These are phyloP conservation scores for Hyaloperonospora arabidopsidis DNA, from an alignment of 352 stramenopile species.

Conservation along the genomic window DNA sequence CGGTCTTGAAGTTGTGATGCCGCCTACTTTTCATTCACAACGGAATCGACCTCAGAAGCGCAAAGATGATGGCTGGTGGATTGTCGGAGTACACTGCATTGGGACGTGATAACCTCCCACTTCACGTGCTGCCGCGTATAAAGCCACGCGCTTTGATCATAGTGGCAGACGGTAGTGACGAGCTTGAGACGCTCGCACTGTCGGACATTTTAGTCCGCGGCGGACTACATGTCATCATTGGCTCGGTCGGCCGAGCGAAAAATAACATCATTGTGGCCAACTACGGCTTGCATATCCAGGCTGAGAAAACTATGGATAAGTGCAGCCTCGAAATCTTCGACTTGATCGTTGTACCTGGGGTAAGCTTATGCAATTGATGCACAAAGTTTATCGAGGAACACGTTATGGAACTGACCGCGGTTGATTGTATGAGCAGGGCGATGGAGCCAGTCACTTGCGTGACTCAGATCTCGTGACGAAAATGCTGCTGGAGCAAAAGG, in stretches of 20 bases:
- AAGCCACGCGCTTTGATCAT: constrained; percentile 59
- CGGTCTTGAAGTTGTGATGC: constrained; percentile 19
- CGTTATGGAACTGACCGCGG: not conserved
- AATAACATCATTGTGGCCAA: constrained; percentile 57
- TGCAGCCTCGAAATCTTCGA: constrained; percentile 56
- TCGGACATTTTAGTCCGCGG: constrained; percentile 54
- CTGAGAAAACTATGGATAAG: constrained; percentile 56
- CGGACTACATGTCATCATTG: constrained; percentile 49
- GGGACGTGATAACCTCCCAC: constrained; percentile 21
- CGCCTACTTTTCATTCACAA: constrained; percentile 15
- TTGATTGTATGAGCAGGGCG: constrained; percentile 24
- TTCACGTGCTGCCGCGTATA: constrained; percentile 25
- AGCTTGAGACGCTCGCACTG: constrained; percentile 56
- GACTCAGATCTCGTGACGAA: constrained; percentile 56
- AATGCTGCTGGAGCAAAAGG: constrained; percentile 53
- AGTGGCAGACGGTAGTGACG: constrained; percentile 55
- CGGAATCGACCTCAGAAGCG: constrained; percentile 2
- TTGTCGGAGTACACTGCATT: constrained; percentile 17
- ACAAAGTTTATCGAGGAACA: not conserved
- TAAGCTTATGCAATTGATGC: constrained; percentile 14
- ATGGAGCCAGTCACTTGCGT: constrained; percentile 33
- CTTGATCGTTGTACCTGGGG: constrained; percentile 63
- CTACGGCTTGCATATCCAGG: constrained; percentile 54
- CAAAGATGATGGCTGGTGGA: constrained; percentile 26
- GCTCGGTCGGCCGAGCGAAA: constrained; percentile 42